Evolutionary conservation across 1,284 basidiomycete species (phyloP).

Genomic region (Cystobasidium pallidum): DNA sequence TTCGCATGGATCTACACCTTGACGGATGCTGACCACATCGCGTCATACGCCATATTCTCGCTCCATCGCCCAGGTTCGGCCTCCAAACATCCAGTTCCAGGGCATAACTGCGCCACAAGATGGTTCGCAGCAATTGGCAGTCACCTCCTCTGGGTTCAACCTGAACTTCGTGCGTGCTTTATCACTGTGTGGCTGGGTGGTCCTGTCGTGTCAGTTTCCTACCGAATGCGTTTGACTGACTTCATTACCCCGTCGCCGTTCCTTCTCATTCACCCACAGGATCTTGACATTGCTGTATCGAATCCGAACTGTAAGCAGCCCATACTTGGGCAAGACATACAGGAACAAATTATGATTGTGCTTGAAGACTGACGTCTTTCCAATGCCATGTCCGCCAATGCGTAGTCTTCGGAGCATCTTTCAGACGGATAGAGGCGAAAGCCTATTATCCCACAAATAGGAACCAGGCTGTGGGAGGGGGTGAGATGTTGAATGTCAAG

Average conservation of each 20-base stretch:
- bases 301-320: constrained; percentile 51
- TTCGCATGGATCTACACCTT: no score
- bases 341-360: not conserved
- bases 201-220: no score
- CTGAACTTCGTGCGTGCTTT: constrained; percentile 49
- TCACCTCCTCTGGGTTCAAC: constrained; percentile 49
- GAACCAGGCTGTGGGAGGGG: constrained; percentile 51
- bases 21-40: not conserved
- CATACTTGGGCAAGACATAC: not conserved
- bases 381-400: no score
- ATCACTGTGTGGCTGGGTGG: constrained; percentile 45
- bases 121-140: constrained; percentile 49
- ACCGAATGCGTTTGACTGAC: not conserved
- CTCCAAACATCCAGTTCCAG: constrained; percentile 54
- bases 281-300: constrained; percentile 51
- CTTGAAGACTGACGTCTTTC: no score
- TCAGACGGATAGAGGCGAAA: constrained; percentile 49
- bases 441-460: constrained; percentile 51
- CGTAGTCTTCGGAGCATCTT: constrained; percentile 53
- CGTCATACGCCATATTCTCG: not conserved
- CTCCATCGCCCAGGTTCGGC: constrained; percentile 50
- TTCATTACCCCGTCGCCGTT: not conserved
- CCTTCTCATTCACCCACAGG: not conserved
- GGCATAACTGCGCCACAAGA: constrained; percentile 51
- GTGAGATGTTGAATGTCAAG: constrained; percentile 47